Evolutionary conservation across 371 early-diverging fungal species (phyloP).

Genomic region (Parasitella parasitica): DNA sequence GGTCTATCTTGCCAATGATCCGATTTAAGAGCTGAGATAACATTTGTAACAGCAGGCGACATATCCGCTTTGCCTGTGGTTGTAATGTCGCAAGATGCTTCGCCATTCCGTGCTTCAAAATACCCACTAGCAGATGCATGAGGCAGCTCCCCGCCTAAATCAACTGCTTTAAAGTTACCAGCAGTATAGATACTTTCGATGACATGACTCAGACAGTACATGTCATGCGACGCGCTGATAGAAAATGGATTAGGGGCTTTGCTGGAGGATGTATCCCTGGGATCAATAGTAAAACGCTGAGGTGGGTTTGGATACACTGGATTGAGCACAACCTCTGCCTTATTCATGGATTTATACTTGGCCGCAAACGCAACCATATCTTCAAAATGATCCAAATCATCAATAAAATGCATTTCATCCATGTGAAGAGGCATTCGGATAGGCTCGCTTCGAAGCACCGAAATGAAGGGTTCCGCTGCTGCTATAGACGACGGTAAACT

Average conservation of each 20-base stretch:
- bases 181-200: conserved; percentile 52
- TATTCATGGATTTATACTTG: conserved; percentile 48
- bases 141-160: conserved; percentile 25
- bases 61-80: conserved; percentile 35
- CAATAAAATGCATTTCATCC: conserved; percentile 49
- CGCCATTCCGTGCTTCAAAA: conserved; percentile 42
- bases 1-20: conserved; percentile 54
- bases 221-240: conserved; percentile 53
- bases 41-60: conserved; percentile 44
- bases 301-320: conserved; percentile 28
- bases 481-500: conserved; percentile 20
- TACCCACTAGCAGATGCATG: conserved; percentile 30
- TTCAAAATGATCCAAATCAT: conserved; percentile 60
- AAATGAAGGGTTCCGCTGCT: conserved; percentile 26
- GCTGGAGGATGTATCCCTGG: conserved; percentile 3
- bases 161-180: conserved; percentile 34
- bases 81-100: conserved; percentile 39
- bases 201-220: conserved; percentile 53
- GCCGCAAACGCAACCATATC: conserved; percentile 52
- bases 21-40: conserved; percentile 44
- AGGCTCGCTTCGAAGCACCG: conserved; percentile 51
- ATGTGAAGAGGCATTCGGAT: conserved; percentile 51
- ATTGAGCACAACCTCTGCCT: conserved; percentile 7
- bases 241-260: conserved; percentile 21
- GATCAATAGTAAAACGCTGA: conserved; percentile 32